phyloP scores from a whole-genome alignment of 805 yeast species.

The Starmerella gropengiesseri region DNA sequence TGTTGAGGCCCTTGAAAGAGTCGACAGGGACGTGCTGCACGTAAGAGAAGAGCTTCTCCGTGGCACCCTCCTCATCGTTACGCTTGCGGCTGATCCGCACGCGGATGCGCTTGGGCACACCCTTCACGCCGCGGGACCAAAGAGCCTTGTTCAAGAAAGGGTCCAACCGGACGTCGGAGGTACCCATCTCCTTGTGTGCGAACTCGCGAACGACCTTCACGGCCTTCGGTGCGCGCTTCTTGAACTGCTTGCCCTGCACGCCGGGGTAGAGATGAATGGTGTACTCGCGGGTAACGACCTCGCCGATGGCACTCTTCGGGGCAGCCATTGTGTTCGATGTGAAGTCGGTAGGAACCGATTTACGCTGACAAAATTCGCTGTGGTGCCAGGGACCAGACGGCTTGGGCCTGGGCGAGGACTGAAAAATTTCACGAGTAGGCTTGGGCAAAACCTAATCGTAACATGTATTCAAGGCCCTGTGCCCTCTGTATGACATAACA shows the following conservation, averaged over 20 bases:
- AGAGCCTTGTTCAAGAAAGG: conserved; percentile 96
- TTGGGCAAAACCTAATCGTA: background rate
- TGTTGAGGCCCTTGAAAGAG: conserved; percentile 92
- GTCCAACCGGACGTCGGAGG: conserved; percentile 97
- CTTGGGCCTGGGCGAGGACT: background rate
- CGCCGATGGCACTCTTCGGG: conserved; percentile 67
- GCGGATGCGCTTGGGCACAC: conserved; percentile 97
- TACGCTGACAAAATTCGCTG: conserved; percentile 8
- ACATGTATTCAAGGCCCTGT: conserved; percentile 4
- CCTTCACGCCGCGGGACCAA: conserved; percentile 99
- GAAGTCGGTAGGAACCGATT: conserved; percentile 5
- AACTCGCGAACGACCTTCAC: conserved; percentile 98
- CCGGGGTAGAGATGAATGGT: conserved; percentile 99
- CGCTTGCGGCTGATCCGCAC: conserved; percentile 98
- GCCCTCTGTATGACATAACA: conserved; percentile 1
- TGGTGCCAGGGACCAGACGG: conserved; percentile 1
- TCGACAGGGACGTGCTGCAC: conserved; percentile 96
- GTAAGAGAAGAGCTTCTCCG: conserved; percentile 92
- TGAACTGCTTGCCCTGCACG: conserved; percentile 98
- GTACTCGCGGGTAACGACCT: conserved; percentile 99
- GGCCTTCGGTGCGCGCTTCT: conserved; percentile 99
- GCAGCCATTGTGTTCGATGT: conserved; percentile 32
- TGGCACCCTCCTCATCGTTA: conserved; percentile 99
- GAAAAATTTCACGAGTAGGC: conserved; percentile 1
- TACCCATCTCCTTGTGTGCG: conserved; percentile 98